Evolutionary conservation across 1,139 yeast genomes (phyloP).

Genomic region (Candida frijolesensis): DNA sequence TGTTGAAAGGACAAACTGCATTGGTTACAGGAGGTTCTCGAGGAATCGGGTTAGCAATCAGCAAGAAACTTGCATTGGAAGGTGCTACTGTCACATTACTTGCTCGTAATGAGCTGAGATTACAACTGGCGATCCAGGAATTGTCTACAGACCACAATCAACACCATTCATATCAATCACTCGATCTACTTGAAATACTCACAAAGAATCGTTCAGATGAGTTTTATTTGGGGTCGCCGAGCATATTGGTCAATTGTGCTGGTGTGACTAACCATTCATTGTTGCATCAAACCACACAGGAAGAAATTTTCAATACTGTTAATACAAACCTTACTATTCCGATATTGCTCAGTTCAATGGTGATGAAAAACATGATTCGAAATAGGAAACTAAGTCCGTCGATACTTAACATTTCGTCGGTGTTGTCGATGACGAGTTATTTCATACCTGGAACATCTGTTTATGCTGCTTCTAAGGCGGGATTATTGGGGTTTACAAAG

Average conservation of each 20-base stretch:
- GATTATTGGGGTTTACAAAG: slow-evolving; percentile 65
- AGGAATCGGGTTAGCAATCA: slow-evolving; percentile 78
- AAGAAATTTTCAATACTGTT: slow-evolving; percentile 51
- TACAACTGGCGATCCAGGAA: slow-evolving; percentile 33
- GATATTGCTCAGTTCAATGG: slow-evolving; percentile 54
- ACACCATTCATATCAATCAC: slow-evolving; percentile 50
- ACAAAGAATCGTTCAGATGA: neutral
- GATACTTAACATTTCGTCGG: slow-evolving; percentile 71
- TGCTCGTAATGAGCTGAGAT: slow-evolving; percentile 50
- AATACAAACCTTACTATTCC: slow-evolving; percentile 68
- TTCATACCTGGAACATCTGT: slow-evolving; percentile 65
- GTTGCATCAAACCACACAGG: slow-evolving; percentile 45
- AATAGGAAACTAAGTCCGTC: slow-evolving; percentile 22
- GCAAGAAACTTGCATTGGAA: slow-evolving; percentile 52
- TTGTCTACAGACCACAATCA: slow-evolving; percentile 39
- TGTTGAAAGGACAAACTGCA: slow-evolving; percentile 39
- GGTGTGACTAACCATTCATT: slow-evolving; percentile 72
- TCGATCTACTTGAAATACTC: slow-evolving; percentile 44
- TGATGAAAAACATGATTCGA: slow-evolving; percentile 18
- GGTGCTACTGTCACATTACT: slow-evolving; percentile 68
- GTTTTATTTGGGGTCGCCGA: slow-evolving; percentile 13
- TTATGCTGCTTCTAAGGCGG: slow-evolving; percentile 84
- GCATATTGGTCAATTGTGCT: slow-evolving; percentile 75
- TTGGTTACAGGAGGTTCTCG: slow-evolving; percentile 84
- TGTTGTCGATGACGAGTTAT: slow-evolving; percentile 52